phyloP scores from a whole-genome alignment of 192 early-diverging fungal species.

The Linnemannia elongata region DNA sequence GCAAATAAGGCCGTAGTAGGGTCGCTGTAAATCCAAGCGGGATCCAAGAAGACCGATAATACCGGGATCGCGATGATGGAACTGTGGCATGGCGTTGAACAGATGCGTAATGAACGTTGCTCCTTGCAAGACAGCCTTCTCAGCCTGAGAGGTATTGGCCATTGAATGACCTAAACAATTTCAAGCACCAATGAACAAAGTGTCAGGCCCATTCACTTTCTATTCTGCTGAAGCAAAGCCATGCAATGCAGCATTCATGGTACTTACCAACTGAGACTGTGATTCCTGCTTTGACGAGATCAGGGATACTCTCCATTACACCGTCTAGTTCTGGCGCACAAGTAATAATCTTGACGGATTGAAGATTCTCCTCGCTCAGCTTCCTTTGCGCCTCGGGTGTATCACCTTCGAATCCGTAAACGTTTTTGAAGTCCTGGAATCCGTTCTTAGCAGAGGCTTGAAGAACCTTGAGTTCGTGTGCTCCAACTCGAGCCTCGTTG shows the following conservation, averaged over 20 bases:
- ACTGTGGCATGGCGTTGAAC: slow-evolving; percentile 90
- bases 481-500: slow-evolving; percentile 78
- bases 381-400: slow-evolving; percentile 61
- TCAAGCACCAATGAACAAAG: too few relatives aligned
- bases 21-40: slow-evolving; percentile 63
- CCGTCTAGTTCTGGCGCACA: slow-evolving; percentile 86
- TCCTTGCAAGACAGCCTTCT: slow-evolving; percentile 69
- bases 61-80: slow-evolving; percentile 91
- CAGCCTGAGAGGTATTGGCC: slow-evolving; percentile 73
- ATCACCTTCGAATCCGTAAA: slow-evolving; percentile 71
- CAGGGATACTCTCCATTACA: slow-evolving; percentile 71
- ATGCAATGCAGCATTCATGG: not conserved
- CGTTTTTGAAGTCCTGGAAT: slow-evolving; percentile 72
- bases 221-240: too few relatives aligned
- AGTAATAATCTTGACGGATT: slow-evolving; percentile 74
- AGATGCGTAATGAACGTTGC: slow-evolving; percentile 83
- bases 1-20: slow-evolving; percentile 88
- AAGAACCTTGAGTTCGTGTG: slow-evolving; percentile 75
- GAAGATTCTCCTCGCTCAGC: slow-evolving; percentile 22
- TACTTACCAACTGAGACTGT: slow-evolving; percentile 63
- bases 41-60: slow-evolving; percentile 81
- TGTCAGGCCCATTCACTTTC: not conserved
- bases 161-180: slow-evolving; percentile 71
- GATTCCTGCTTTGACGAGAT: slow-evolving; percentile 74
- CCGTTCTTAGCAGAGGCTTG: slow-evolving; percentile 69